phyloP scores from a whole-genome alignment of 371 early-diverging fungal species.

The Nematocida ausubeli region DNA sequence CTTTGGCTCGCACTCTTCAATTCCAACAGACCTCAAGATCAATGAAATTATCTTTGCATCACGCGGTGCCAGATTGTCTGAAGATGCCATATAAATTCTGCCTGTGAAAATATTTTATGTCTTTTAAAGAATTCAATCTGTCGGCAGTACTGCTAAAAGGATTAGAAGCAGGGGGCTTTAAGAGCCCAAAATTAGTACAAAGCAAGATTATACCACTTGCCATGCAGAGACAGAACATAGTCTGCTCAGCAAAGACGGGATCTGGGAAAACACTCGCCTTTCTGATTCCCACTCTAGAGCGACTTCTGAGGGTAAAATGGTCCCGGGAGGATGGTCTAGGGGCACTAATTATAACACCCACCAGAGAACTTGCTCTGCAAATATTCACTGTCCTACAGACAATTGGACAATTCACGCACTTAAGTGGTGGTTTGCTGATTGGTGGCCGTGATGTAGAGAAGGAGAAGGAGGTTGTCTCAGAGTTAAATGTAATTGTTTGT shows the following conservation, averaged over 20 bases:
- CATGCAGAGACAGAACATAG: constrained; percentile 84
- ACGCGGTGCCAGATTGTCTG: constrained; percentile 71
- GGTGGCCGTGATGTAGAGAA: constrained; percentile 91
- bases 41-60: constrained; percentile 84
- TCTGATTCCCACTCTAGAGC: constrained; percentile 86
- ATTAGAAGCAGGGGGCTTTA: constrained; percentile 18
- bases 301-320: constrained; percentile 69
- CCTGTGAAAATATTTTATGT: constrained; percentile 40
- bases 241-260: constrained; percentile 96
- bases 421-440: constrained; percentile 83
- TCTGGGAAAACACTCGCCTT: constrained; percentile 98
- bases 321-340: constrained; percentile 64
- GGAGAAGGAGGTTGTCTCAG: constrained; percentile 83
- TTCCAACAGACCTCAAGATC: constrained; percentile 79
- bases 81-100: constrained; percentile 13
- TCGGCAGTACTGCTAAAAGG: constrained; percentile 17
- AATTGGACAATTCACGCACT: constrained; percentile 69
- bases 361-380: constrained; percentile 89
- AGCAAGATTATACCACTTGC: constrained; percentile 94
- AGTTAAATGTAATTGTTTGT: constrained; percentile 81
- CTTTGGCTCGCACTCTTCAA: constrained; percentile 88
- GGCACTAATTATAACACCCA: constrained; percentile 84
- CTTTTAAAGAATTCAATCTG: constrained; percentile 21
- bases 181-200: constrained; percentile 73
- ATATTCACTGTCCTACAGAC: constrained; percentile 92